Base-by-base conservation (phyloP, 2,329 filamentous ascomycete genomes). In the Pyrenophora graminea region DNA sequence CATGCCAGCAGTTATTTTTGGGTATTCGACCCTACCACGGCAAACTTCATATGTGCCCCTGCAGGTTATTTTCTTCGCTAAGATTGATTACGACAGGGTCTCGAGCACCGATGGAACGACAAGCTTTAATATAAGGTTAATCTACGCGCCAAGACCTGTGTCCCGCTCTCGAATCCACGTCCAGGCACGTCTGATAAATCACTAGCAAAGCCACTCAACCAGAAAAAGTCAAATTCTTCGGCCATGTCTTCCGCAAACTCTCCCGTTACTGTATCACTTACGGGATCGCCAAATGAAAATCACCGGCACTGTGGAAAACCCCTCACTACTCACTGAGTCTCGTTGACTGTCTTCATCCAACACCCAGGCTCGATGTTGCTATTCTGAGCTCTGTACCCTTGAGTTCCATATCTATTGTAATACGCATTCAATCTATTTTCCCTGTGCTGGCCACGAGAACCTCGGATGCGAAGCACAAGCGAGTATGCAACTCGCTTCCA, bases 41-140 rank as follows among this genome's bases (percentile, higher is more conserved):
- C 27, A 7, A 54, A 64, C 58, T 52, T 50, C 38, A 46, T 50
- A 53, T 59, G 48, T 59, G 61, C 66, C 62, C 64, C 65, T 68
- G 66, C 67, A 69, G 63, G 32, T 57, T 38, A 50, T 46, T 50
- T 44, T 61, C 55, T 55, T 64, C 61, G 65, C 63, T 62, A 64
- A 66, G 23, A 45, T 63, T 61, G 51, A 65, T 66, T 60, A 47
- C 46, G 45, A 51, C 62, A 59, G 57, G 61, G 51, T 50, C 53
- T 54, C 52, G 53, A 51, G 61, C 55, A 43, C 56, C 50, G 53
- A 59, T 62, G 53, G 50, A 64, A 39, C 60, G 66, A 71, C 68
- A 73, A 70, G 69, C 69, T 68, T 72, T 72, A 72, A 72, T 69
- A 66, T 70, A 70, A 70, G 63, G 63, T 71, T 71, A 73, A 73